Evolutionary conservation across 371 early-diverging fungal genomes (phyloP), one percentile per base, ranked within the genome.

Genomic region (Mucor racemosus): DNA sequence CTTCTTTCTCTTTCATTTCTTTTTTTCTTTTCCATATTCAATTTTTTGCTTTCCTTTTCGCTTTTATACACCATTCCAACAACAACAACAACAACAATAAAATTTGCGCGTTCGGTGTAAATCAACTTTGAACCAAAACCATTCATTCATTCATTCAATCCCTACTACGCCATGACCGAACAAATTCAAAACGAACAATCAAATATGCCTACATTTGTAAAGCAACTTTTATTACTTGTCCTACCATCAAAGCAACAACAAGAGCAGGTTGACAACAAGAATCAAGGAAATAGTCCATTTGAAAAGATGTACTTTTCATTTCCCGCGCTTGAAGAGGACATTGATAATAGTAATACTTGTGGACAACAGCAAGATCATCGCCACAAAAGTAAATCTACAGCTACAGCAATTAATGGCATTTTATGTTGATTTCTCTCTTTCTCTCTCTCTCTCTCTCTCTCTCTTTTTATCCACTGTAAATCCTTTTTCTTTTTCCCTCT

Each of bases 271-370:
- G 53, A 53, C 53, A 53, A 58, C 48, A 48, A 36, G 19, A 62
- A 21, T 50, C 34, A 65, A 54, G 35, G 65, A 19, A 64, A 67
- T 70, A 76, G 76, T 31, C 71, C 68, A 50, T 76, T 76, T 41
- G 73, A 76, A 55, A 68, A 67, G 33, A 50, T 68, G 39, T 72
- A 72, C 44, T 68, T 72, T 61, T 72, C 72, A n/a, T 72, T 72
- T 58, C 72, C 72, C 26, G 72, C 72, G 14, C 56, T 64, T 15
- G 72, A 72, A 54, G 72, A 72, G n/a, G 60, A 74, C 34, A 39
- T 54, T 5, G 55, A 53, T 57, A 59, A 31, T 46, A 42, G 41
- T 40, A 56, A 63, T 38, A 58, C 59, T 26, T 71, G 64, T 44
- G 60, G 57, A 39, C 67, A 70, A 63, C 70, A 58, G n/a, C 73